These are phyloP conservation scores for Leucosporidium creatinivorum DNA, from an alignment of 768 basidiomycete genomes.

Conservation along the genomic window DNA sequence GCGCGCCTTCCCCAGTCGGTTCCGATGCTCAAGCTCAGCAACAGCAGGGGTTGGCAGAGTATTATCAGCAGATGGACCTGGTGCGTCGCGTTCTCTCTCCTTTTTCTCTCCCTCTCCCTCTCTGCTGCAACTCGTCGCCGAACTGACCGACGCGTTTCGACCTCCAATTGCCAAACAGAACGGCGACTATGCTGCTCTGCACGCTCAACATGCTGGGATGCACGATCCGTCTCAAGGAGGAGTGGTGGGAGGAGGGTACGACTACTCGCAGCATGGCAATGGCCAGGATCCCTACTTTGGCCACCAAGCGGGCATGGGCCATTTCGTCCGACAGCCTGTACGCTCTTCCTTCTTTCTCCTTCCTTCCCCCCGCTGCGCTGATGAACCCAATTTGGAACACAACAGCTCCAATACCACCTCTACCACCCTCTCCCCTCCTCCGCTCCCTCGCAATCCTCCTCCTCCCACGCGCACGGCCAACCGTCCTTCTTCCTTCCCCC, in stretches of 20 bases:
- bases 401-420: slow-evolving; percentile 82
- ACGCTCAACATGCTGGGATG: slow-evolving; percentile 16
- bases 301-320: no score
- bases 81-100: slow-evolving; percentile 6
- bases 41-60: slow-evolving; percentile 13
- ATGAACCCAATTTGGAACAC: no score
- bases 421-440: slow-evolving; percentile 66
- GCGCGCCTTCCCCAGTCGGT: no score
- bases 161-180: slow-evolving; percentile 2
- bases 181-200: slow-evolving; percentile 9
- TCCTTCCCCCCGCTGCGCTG: background rate
- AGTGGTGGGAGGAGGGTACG: no score
- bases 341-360: slow-evolving; percentile 31
- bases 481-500: slow-evolving; percentile 76
- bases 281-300: no score
- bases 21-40: no score
- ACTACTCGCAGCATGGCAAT: no score
- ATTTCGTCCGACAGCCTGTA: slow-evolving; percentile 58
- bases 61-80: slow-evolving; percentile 28
- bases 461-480: slow-evolving; percentile 48
- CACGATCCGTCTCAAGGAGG: slow-evolving; percentile 14
- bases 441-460: no score
- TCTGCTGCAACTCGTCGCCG: background rate
- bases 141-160: background rate
- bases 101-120: background rate